Percentiles rank a stretch among this genome's conserved stretches.
Evolutionary conservation across 2,329 filamentous ascomycete genomes (phyloP).

Genomic region (Sclerotinia trifoliorum): DNA sequence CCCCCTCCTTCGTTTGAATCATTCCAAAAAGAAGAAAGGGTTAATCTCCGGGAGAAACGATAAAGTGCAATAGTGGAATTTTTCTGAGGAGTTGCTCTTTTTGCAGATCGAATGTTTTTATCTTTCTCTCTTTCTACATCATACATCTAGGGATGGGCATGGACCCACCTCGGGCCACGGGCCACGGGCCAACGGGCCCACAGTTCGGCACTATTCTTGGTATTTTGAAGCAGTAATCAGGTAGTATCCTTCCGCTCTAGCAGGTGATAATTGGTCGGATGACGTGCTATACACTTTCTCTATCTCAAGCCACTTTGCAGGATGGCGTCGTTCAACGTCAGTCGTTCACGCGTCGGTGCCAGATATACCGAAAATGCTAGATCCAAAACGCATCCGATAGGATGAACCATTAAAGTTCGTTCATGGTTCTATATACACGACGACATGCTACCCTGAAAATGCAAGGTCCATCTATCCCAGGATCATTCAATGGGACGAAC

Average conservation of each 20-base stretch:
- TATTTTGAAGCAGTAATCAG: no score
- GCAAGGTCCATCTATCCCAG: no score
- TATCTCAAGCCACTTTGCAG: background rate
- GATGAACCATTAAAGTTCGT: no score
- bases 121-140: no score
- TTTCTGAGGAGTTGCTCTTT: background rate
- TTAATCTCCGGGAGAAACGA: background rate
- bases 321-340: background rate
- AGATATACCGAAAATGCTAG: constrained; percentile 7
- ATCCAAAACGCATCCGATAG: no score
- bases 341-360: background rate
- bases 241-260: background rate
- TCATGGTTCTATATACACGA: no score
- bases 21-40: background rate
- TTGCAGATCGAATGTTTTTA: background rate
- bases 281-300: background rate
- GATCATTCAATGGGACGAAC: no score
- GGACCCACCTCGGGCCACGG: background rate
- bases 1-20: background rate
- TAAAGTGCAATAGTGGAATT: background rate
- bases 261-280: background rate
- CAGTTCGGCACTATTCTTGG: background rate
- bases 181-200: no score
- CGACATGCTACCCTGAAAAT: no score
- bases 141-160: background rate